These are phyloP conservation scores for Candida tibetensis DNA, from an alignment of 805 yeast genomes.

Conservation along the genomic window DNA sequence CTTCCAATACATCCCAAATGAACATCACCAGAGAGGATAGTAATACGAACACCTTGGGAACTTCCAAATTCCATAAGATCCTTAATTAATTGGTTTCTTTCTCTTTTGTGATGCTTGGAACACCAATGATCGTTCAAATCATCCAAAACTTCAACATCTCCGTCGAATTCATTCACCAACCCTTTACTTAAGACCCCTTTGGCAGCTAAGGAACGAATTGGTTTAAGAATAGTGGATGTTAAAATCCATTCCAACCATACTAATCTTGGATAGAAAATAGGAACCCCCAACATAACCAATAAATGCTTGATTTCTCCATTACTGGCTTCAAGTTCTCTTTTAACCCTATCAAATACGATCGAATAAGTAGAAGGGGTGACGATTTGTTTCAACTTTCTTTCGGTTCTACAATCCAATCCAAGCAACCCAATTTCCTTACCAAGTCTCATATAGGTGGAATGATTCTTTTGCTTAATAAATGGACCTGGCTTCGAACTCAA, in stretches of 20 bases:
- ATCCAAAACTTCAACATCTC: constrained; percentile 85
- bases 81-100: constrained; percentile 68
- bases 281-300: constrained; percentile 85
- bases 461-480: constrained; percentile 61
- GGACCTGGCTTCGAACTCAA: constrained; percentile 59
- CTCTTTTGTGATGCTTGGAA: constrained; percentile 78
- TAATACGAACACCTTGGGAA: constrained; percentile 62
- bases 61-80: constrained; percentile 67
- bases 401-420: constrained; percentile 93
- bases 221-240: constrained; percentile 55
- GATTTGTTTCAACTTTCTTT: constrained; percentile 63
- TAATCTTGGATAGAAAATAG: constrained; percentile 89
- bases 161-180: constrained; percentile 87
- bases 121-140: constrained; percentile 98
- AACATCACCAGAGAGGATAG: constrained; percentile 90
- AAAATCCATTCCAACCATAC: constrained; percentile 85
- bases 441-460: constrained; percentile 67
- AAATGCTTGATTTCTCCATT: constrained; percentile 68
- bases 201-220: constrained; percentile 57
- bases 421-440: constrained; percentile 71
- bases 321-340: constrained; percentile 48
- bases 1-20: constrained; percentile 85
- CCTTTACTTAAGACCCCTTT: constrained; percentile 64
- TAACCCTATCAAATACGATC: constrained; percentile 56
- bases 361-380: constrained; percentile 56